phyloP scores from a whole-genome alignment of 176 grass and related monocot species.

The Zizania latifolia region DNA sequence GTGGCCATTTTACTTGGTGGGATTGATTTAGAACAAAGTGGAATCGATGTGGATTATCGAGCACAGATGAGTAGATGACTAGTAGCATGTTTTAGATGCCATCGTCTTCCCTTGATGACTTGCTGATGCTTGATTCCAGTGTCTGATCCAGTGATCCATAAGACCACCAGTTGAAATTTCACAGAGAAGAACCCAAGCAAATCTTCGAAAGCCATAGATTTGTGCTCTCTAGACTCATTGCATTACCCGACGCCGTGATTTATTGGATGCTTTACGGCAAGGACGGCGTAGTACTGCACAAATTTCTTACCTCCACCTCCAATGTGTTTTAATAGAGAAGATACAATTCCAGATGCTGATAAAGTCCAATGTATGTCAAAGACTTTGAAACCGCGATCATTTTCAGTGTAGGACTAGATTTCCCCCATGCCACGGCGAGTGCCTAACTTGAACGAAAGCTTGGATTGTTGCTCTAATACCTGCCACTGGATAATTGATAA shows the following conservation, averaged over 20 bases:
- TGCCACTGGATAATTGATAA: background rate
- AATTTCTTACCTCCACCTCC: background rate
- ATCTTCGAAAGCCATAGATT: background rate
- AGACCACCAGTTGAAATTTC: background rate
- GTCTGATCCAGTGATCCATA: background rate
- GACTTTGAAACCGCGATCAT: background rate
- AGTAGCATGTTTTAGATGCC: background rate
- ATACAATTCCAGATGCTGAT: background rate
- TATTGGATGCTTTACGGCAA: background rate
- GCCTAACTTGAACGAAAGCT: background rate
- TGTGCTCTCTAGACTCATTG: background rate
- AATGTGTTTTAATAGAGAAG: background rate
- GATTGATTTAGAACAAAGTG: background rate
- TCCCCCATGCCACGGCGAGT: background rate
- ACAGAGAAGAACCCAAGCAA: background rate
- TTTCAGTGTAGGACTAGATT: background rate
- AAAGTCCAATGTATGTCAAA: background rate
- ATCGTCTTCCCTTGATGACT: background rate
- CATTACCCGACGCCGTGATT: background rate
- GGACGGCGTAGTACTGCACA: background rate
- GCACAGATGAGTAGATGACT: background rate
- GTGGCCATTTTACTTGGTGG: background rate
- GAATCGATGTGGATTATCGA: background rate
- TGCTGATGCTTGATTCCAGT: background rate
- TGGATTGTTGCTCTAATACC: slow-evolving; percentile 3